Evolutionary conservation across 169 alveolate genomes (phyloP).

Genomic region (Plasmodium sp.): DNA sequence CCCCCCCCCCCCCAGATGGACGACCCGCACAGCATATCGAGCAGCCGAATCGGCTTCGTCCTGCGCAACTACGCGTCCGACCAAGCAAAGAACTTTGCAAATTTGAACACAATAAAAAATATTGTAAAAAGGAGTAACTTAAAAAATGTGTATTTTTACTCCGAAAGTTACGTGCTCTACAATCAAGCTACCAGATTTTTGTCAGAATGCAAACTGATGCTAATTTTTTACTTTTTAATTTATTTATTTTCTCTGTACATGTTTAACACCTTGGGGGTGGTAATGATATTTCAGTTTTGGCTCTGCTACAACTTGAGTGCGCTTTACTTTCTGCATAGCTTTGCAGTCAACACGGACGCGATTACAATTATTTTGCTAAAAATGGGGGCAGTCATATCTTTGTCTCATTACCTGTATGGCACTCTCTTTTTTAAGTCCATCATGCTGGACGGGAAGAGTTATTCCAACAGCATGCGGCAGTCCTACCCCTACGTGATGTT

Average conservation of each 20-base stretch:
- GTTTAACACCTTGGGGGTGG: conserved; percentile 12
- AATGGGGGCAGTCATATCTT: conserved; percentile 16
- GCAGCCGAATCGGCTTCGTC: conserved; percentile 35
- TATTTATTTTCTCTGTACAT: conserved; percentile 15
- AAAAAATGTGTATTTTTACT: conserved; percentile 34
- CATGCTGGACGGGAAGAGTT: background rate
- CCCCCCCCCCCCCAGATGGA: conserved; percentile 29
- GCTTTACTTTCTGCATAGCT: conserved; percentile 7
- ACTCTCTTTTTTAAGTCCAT: conserved; percentile 27
- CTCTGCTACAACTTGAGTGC: conserved; percentile 41
- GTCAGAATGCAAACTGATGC: conserved; percentile 6
- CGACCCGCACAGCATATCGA: background rate
- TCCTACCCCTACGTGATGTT: conserved; percentile 36
- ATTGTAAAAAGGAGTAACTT: conserved; percentile 37
- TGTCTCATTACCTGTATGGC: conserved; percentile 34
- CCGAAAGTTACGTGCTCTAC: conserved; percentile 41
- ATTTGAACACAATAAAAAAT: conserved; percentile 15
- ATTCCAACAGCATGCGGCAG: background rate
- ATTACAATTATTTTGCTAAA: conserved; percentile 19
- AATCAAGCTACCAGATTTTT: conserved; percentile 33
- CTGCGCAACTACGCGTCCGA: conserved; percentile 23
- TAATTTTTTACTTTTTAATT: conserved; percentile 11
- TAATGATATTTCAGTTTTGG: conserved; percentile 39
- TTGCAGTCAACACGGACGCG: conserved; percentile 39
- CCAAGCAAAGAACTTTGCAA: background rate